Conservation (phyloP, 2,329 filamentous ascomycete species). For the Curvularia sp. region DNA sequence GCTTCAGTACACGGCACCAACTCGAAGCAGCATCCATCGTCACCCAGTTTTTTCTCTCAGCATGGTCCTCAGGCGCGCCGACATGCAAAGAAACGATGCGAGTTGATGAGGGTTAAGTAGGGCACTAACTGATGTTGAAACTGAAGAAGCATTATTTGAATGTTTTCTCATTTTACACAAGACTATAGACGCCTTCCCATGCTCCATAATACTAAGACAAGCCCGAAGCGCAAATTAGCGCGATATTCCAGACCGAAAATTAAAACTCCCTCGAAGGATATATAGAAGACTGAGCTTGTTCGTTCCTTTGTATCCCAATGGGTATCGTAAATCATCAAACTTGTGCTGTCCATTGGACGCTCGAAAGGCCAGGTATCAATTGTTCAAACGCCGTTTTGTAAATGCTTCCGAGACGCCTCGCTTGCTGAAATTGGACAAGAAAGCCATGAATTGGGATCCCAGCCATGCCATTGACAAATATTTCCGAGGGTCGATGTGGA, state of each 20-base stretch:
- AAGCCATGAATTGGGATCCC: slow-evolving; percentile 21
- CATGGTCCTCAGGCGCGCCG: too few relatives aligned
- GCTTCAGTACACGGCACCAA: too few relatives aligned
- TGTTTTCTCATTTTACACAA: slow-evolving; percentile 15
- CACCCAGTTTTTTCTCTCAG: too few relatives aligned
- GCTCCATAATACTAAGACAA: slow-evolving; percentile 2
- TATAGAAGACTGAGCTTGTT: slow-evolving; percentile 14
- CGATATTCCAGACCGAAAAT: neutral
- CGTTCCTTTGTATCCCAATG: slow-evolving; percentile 5
- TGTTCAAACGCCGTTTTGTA: slow-evolving; percentile 28
- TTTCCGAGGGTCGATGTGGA: slow-evolving; percentile 45
- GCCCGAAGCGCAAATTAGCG: neutral
- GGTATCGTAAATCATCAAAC: slow-evolving; percentile 29
- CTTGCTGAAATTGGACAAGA: slow-evolving; percentile 33
- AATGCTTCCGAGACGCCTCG: slow-evolving; percentile 45
- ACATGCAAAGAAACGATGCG: too few relatives aligned
- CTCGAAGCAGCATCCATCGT: too few relatives aligned
- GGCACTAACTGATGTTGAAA: too few relatives aligned
- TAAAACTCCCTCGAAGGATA: slow-evolving; percentile 18
- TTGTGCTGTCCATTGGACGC: slow-evolving; percentile 32
- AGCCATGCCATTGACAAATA: slow-evolving; percentile 24
- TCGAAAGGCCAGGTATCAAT: slow-evolving; percentile 28
- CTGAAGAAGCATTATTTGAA: neutral
- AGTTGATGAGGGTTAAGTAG: too few relatives aligned
- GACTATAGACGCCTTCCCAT: slow-evolving; percentile 1